Evolutionary conservation across 768 basidiomycete species (phyloP).

Genomic region (Russula lepida): DNA sequence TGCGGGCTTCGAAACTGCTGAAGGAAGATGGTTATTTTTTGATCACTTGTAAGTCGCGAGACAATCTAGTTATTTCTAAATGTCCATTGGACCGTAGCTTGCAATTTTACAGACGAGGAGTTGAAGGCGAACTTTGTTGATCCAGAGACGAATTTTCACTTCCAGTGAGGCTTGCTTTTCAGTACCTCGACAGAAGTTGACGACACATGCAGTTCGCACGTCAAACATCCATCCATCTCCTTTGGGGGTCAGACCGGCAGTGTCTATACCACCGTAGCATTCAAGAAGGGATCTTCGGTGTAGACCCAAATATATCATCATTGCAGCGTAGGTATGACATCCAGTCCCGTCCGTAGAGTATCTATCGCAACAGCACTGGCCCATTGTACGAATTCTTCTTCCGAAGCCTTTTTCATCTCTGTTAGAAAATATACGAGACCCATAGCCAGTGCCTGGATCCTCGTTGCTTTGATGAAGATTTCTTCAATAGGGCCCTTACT

Average conservation of each 20-base stretch:
- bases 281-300: slow-evolving; percentile 34
- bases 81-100: slow-evolving; percentile 32
- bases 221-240: slow-evolving; percentile 61
- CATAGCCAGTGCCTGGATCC: slow-evolving; percentile 56
- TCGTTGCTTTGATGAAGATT: slow-evolving; percentile 67
- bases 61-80: not conserved
- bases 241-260: slow-evolving; percentile 77
- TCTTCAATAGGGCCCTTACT: slow-evolving; percentile 63
- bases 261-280: slow-evolving; percentile 61
- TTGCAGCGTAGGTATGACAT: slow-evolving; percentile 37
- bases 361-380: slow-evolving; percentile 59
- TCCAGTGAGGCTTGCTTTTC: slow-evolving; percentile 46
- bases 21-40: slow-evolving; percentile 63
- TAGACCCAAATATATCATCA: not conserved
- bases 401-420: slow-evolving; percentile 30
- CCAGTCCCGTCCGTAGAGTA: slow-evolving; percentile 56
- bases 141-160: slow-evolving; percentile 42
- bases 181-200: not conserved
- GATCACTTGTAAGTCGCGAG: slow-evolving; percentile 58
- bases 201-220: slow-evolving; percentile 47
- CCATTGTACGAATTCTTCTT: slow-evolving; percentile 49
- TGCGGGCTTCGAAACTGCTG: slow-evolving; percentile 45
- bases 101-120: slow-evolving; percentile 81
- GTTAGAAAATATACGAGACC: slow-evolving; percentile 69
- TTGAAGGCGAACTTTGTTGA: slow-evolving; percentile 45